Conservation (phyloP, 257 asterid genomes). For the Catharanthus roseus region DNA sequence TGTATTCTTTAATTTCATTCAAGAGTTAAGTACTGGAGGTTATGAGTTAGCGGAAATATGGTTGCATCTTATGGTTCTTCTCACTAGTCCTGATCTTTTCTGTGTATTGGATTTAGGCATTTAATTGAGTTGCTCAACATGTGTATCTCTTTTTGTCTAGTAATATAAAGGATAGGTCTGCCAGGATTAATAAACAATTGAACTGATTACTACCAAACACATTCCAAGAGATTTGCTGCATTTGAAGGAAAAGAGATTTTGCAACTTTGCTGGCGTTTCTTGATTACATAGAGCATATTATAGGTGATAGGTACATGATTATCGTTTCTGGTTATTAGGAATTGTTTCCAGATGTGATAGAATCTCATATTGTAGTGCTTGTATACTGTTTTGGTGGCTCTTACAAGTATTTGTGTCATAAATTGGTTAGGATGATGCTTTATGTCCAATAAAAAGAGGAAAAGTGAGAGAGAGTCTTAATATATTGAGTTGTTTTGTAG, state of each 20-base stretch:
- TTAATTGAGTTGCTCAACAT: not conserved
- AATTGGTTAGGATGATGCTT: not conserved
- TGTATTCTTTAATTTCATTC: not conserved
- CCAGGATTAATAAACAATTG: not conserved
- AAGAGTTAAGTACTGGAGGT: not conserved
- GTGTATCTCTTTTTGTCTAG: not conserved
- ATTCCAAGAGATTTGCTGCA: too few species aligned
- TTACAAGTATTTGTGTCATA: not conserved
- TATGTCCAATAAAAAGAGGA: not conserved
- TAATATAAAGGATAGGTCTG: not conserved
- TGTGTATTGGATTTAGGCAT: not conserved
- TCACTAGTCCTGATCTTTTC: not conserved
- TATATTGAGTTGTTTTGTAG: too few species aligned
- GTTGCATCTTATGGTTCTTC: not conserved
- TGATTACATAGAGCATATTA: too few species aligned
- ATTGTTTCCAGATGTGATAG: not conserved
- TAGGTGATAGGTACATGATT: not conserved
- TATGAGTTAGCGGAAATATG: not conserved
- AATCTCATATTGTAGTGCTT: not conserved
- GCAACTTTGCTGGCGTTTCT: too few species aligned
- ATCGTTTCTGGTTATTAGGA: not conserved
- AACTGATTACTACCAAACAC: too few species aligned
- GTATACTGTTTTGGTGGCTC: not conserved
- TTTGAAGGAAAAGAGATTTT: too few species aligned
- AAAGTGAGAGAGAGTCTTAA: not conserved